Base-by-base conservation (phyloP, 805 yeast species). In the Allodekkera sacchari region DNA sequence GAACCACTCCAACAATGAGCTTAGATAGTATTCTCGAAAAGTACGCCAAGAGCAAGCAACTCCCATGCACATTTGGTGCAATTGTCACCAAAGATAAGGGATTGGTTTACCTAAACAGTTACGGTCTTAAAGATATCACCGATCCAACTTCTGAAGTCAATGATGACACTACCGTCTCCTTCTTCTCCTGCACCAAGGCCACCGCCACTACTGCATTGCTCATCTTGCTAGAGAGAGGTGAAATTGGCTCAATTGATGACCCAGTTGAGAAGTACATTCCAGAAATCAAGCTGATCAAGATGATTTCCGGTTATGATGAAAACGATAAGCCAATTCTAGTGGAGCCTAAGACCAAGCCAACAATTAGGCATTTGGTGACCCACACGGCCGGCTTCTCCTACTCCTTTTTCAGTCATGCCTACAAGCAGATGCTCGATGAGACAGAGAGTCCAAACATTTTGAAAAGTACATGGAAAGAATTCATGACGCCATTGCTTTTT, bases 401-500 rank as follows among this genome's bases (percentile, higher is more conserved):
- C 21, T 15, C 36, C 5, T 33, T 33, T 20, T 33, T 29, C 20
- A 33, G 30, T 25, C 6, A 30, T 14, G 7, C 13, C 8, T 33
- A 29, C 22, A 6, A 11, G 10, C 18, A 22, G 16, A 25, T 30
- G 7, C 18, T 10, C 4, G 26, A 33, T 12, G 14, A 1, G 2
- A 14, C 22, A 4, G 25, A 22, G 7, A 15, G 17, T n/a, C 34
- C 36, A 16, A 24, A 33, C 22, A 33, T 33, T 17, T 5, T 33
- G 5, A 19, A 71, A 71, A 27, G 27, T 21, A 23, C 23, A 13
- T 37, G 30, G 30, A 27, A 25, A n/a, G 27, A 26, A n/a, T 30
- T 25, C 20, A 25, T 14, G 16, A 26, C 36, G 22, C 36, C 36
- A 42, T 53, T 30, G 51, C 64, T 18, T 39, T 61, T 28, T 52